Evolutionary conservation across 257 asterid genomes (phyloP).

Genomic region (Ophiorrhiza pumila): DNA sequence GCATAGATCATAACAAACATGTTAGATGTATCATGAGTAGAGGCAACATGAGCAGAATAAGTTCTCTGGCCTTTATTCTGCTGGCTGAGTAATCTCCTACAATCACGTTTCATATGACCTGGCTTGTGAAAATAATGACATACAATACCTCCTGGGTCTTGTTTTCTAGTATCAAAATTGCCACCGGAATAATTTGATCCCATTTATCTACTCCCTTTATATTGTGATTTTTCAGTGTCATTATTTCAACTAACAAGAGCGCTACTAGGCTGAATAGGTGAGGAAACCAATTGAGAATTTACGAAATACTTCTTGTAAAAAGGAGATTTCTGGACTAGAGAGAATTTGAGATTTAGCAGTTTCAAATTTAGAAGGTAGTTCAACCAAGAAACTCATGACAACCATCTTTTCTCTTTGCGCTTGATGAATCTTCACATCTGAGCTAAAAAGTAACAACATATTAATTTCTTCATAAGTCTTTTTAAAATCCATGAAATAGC

Average conservation of each 20-base stretch:
- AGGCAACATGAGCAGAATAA: neutral
- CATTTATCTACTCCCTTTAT: too few relatives aligned
- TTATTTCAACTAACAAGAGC: neutral
- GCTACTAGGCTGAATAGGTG: neutral
- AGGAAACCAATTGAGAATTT: neutral
- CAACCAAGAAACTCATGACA: conserved; percentile 20
- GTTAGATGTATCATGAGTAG: neutral
- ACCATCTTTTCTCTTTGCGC: conserved; percentile 4
- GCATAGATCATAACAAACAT: neutral
- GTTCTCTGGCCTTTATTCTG: neutral
- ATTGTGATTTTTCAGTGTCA: neutral
- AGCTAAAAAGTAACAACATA: neutral
- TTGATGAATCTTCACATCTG: conserved; percentile 14
- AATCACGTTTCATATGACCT: conserved; percentile 1
- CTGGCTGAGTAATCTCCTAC: neutral
- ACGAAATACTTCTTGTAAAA: neutral
- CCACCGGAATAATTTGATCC: neutral
- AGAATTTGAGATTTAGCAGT: conserved; percentile 19
- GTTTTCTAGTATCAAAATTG: neutral
- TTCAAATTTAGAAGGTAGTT: conserved; percentile 12
- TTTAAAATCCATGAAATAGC: conserved; percentile 5
- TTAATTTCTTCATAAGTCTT: neutral
- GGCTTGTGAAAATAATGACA: neutral
- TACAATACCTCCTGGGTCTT: neutral
- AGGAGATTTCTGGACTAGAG: neutral